A percentile compares a stretch with the other conserved stretches of the same genome.
These are phyloP conservation scores for Sequoiadendron giganteum DNA, from an alignment of 75 land plant genomes.

Conservation along the genomic window DNA sequence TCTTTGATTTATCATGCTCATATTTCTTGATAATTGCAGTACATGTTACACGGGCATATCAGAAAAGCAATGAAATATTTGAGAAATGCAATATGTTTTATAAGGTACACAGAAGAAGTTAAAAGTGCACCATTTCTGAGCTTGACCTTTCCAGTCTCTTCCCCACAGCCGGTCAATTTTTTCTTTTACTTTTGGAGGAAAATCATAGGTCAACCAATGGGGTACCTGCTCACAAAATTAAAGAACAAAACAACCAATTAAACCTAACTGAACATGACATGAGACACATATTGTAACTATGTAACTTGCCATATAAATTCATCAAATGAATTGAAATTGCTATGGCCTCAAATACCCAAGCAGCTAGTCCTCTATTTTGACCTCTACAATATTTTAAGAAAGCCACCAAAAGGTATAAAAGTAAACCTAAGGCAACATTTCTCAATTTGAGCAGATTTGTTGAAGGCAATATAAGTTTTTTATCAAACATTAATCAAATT, in stretches of 20 bases:
- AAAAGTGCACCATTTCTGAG: slow-evolving; percentile 76
- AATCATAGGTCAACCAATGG: slow-evolving; percentile 84
- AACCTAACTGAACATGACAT: neutral
- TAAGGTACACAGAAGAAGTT: neutral
- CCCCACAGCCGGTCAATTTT: slow-evolving; percentile 78
- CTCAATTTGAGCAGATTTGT: neutral
- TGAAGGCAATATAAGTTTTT: neutral
- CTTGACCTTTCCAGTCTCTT: slow-evolving; percentile 87
- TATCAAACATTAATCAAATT: neutral
- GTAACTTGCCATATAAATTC: neutral
- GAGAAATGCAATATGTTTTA: neutral
- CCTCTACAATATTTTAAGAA: neutral
- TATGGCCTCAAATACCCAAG: neutral
- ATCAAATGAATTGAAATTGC: slow-evolving; percentile 1
- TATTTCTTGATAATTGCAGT: neutral
- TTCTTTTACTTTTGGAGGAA: slow-evolving; percentile 81
- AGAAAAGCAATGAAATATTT: neutral
- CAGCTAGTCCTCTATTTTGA: neutral
- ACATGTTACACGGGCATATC: neutral
- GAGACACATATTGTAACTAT: neutral
- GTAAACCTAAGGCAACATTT: neutral
- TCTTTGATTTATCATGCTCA: neutral
- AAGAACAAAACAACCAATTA: neutral
- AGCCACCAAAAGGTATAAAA: neutral
- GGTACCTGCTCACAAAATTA: slow-evolving; percentile 43